Conservation (phyloP, 2,329 filamentous ascomycete species). For the Scedosporium dehoogii region DNA sequence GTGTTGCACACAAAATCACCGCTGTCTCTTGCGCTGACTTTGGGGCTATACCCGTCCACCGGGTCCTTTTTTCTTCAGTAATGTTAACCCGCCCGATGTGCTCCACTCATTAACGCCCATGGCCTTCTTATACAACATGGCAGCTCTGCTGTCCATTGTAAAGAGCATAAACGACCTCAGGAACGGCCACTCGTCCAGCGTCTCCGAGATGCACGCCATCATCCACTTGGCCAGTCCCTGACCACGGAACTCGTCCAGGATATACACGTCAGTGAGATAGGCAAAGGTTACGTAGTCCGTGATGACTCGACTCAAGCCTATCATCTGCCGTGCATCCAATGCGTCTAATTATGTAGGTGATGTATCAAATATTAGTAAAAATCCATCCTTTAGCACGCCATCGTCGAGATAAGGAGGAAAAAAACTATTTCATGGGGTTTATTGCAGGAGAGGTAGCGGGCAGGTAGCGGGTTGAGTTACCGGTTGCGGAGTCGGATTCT, state of each 20-base stretch:
- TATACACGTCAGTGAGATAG: slow-evolving; percentile 59
- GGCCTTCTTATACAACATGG: slow-evolving; percentile 35
- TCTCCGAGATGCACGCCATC: slow-evolving; percentile 48
- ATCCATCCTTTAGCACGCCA: not conserved
- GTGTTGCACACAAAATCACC: too few relatives aligned
- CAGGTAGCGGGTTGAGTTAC: not conserved
- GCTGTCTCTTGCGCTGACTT: too few relatives aligned
- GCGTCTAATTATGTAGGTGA: not conserved
- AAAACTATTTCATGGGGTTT: too few relatives aligned
- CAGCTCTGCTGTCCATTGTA: slow-evolving; percentile 22
- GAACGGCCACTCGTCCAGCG: slow-evolving; percentile 43
- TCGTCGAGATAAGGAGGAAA: not conserved
- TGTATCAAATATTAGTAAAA: not conserved
- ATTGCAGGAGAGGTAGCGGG: too few relatives aligned
- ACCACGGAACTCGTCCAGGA: slow-evolving; percentile 48
- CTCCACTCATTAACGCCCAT: slow-evolving; percentile 34
- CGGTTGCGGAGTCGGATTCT: slow-evolving; percentile 10
- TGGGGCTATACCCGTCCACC: slow-evolving; percentile 9
- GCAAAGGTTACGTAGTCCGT: slow-evolving; percentile 61
- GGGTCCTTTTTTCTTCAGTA: slow-evolving; percentile 31
- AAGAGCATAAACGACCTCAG: slow-evolving; percentile 51
- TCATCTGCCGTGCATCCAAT: slow-evolving; percentile 20
- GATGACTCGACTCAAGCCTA: slow-evolving; percentile 43
- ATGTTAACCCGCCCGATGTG: slow-evolving; percentile 25
- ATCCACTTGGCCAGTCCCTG: slow-evolving; percentile 57